phyloP scores from a whole-genome alignment of 495 filamentous ascomycete species.

The Xylaria flabelliformis region DNA sequence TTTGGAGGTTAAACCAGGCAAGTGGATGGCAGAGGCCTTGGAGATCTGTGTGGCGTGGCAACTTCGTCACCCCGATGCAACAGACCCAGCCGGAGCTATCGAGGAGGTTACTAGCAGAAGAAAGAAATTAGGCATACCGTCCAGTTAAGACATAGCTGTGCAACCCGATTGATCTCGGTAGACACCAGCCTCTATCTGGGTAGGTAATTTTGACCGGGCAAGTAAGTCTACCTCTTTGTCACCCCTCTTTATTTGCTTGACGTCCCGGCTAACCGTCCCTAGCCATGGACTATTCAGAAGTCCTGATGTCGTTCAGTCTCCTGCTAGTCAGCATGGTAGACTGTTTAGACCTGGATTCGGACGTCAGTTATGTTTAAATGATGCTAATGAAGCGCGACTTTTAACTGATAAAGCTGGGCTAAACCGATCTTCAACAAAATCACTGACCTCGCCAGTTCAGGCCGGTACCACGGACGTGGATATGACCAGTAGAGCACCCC shows the following conservation, averaged over 20 bases:
- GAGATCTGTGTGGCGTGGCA: conserved; percentile 83
- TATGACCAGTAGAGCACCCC: background rate
- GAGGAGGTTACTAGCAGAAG: conserved; percentile 64
- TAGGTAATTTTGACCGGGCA: background rate
- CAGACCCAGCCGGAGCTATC: conserved; percentile 66
- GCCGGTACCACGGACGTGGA: background rate
- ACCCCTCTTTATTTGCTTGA: background rate
- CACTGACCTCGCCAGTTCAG: background rate
- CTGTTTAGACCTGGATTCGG: background rate
- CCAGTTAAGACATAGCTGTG: conserved; percentile 20
- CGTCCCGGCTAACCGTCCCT: background rate
- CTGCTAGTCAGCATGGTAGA: background rate
- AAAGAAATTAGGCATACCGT: conserved; percentile 61
- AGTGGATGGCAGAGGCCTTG: conserved; percentile 78
- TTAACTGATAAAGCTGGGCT: background rate
- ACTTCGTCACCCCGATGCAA: conserved; percentile 72
- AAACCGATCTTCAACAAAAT: background rate
- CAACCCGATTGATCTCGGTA: conserved; percentile 28
- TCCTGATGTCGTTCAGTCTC: background rate
- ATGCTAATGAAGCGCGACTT: background rate
- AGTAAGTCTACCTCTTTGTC: background rate
- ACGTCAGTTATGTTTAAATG: background rate
- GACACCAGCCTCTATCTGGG: background rate
- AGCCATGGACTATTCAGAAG: background rate
- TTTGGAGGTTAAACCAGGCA: conserved; percentile 68